Percentiles rank a stretch among this genome's conserved stretches.
Conservation (phyloP, 2,329 filamentous ascomycete genomes). For the Plenodomus tracheiphilus region DNA sequence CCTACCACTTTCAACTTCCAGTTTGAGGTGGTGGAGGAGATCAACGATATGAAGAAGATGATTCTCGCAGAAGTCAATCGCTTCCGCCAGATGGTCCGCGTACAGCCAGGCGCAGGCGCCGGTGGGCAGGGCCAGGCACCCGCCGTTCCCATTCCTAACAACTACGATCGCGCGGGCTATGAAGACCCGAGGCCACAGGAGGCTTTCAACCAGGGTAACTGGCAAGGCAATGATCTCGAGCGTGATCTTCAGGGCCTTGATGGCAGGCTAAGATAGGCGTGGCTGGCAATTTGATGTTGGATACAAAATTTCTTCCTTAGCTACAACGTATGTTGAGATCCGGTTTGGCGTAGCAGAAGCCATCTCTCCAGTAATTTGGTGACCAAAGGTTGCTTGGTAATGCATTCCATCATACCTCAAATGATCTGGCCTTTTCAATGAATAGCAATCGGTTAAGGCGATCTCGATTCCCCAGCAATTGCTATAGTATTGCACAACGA, state of each 20-base stretch:
- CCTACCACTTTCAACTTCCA: conserved; percentile 96
- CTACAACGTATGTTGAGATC: conserved; percentile 5
- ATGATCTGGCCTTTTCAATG: too few species aligned
- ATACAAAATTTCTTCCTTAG: conserved; percentile 10
- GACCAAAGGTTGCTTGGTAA: background rate
- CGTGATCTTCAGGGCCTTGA: conserved; percentile 54
- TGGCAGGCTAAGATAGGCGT: conserved; percentile 24
- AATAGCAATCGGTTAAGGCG: too few species aligned
- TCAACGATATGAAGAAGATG: conserved; percentile 93
- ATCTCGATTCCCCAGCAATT: too few species aligned
- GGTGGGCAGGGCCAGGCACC: conserved; percentile 46
- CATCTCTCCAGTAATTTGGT: background rate
- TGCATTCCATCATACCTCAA: too few species aligned
- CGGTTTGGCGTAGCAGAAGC: conserved; percentile 3
- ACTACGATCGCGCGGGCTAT: conserved; percentile 60
- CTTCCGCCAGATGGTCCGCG: conserved; percentile 69
- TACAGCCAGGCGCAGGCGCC: conserved; percentile 41
- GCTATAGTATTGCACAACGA: too few species aligned
- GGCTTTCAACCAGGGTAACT: conserved; percentile 45
- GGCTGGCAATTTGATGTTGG: conserved; percentile 5
- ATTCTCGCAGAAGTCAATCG: conserved; percentile 91
- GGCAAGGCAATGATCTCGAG: conserved; percentile 47
- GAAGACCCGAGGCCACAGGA: conserved; percentile 68
- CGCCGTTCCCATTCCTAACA: conserved; percentile 66
- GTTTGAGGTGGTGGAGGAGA: conserved; percentile 96